Evolutionary conservation across 305 asterid species (phyloP).

Genomic region (Rubia tinctorum): DNA sequence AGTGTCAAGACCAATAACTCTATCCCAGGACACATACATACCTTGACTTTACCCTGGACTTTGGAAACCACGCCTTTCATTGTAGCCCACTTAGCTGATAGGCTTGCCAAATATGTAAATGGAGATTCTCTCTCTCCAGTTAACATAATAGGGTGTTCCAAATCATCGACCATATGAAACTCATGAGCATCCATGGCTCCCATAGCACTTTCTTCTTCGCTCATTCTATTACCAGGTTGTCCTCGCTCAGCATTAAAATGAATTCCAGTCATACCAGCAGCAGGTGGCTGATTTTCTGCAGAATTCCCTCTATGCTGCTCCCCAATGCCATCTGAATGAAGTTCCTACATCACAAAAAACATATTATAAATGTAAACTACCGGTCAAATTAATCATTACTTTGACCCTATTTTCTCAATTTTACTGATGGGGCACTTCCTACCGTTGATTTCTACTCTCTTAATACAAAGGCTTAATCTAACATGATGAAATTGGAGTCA

Average conservation of each 20-base stretch:
- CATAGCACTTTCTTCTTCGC: constrained; percentile 27
- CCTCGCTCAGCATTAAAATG: constrained; percentile 10
- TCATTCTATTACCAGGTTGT: constrained; percentile 4
- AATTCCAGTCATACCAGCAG: constrained; percentile 3
- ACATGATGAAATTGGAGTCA: neutral
- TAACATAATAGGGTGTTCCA: constrained; percentile 42
- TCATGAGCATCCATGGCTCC: constrained; percentile 23
- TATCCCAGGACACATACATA: constrained; percentile 12
- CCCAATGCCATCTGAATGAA: constrained; percentile 23
- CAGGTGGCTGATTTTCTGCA: constrained; percentile 1
- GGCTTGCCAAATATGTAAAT: constrained; percentile 80
- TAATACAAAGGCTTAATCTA: neutral
- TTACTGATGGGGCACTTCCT: neutral
- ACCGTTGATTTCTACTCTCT: neutral
- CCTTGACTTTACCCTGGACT: constrained; percentile 86
- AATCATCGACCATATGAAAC: constrained; percentile 35
- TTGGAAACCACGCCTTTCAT: constrained; percentile 32
- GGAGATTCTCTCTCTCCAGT: constrained; percentile 58
- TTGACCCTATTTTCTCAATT: neutral
- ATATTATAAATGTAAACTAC: neutral
- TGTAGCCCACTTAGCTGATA: constrained; percentile 56
- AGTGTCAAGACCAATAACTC: neutral
- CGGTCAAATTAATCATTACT: neutral
- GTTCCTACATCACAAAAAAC: constrained; percentile 20
- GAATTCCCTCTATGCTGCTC: constrained; percentile 14